Evolutionary conservation across 306 rosid genomes (phyloP).

Genomic region (Lathyrus sativus): DNA sequence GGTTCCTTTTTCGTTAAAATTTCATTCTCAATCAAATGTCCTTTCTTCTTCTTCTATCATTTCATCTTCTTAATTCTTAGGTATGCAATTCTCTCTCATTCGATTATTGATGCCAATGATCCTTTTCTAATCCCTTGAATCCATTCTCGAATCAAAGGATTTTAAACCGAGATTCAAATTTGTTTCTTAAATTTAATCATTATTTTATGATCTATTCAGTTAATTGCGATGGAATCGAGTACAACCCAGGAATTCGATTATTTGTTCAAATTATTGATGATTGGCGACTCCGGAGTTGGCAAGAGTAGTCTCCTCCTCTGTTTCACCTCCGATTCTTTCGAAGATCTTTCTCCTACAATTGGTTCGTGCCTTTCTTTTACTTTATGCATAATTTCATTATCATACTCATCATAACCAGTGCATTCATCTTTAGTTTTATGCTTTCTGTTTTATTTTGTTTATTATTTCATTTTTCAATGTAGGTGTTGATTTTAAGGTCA

Average conservation of each 20-base stretch:
- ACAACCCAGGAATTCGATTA: conserved; percentile 78
- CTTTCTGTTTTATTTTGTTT: neutral
- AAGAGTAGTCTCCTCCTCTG: conserved; percentile 91
- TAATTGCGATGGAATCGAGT: conserved; percentile 59
- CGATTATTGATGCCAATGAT: neutral
- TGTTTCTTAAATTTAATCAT: conserved; percentile 6
- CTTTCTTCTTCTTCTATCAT: neutral
- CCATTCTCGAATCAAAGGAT: neutral
- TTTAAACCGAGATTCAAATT: conserved; percentile 3
- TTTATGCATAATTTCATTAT: neutral
- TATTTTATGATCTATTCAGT: conserved; percentile 33
- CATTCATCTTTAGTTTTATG: neutral
- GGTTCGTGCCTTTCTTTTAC: conserved; percentile 44
- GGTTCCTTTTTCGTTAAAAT: conserved; percentile 18
- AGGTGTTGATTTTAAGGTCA: conserved; percentile 93
- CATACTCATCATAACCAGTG: too few species aligned
- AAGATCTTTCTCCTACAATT: conserved; percentile 90
- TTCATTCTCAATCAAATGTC: neutral
- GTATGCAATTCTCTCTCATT: conserved; percentile 20
- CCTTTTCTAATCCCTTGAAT: conserved; percentile 14
- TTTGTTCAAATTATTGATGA: conserved; percentile 87
- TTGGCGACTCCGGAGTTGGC: conserved; percentile 95
- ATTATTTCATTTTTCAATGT: conserved; percentile 7
- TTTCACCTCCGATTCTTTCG: conserved; percentile 78
- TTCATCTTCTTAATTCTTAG: conserved; percentile 29